Evolutionary conservation across 768 basidiomycete genomes (phyloP).

Genomic region (Galerina marginata): DNA sequence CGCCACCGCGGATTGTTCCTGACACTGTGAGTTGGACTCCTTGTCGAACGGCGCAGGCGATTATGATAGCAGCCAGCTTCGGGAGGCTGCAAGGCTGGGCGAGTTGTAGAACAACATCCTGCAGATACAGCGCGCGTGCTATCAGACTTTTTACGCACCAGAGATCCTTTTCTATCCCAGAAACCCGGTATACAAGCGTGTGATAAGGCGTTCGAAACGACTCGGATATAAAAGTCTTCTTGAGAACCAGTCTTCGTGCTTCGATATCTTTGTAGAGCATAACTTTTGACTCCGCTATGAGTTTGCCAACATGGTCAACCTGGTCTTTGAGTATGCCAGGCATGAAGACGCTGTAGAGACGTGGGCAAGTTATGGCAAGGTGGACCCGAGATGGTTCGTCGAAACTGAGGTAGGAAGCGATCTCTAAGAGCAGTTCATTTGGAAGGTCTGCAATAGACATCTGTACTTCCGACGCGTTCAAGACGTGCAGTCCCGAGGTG

Average conservation of each 20-base stretch:
- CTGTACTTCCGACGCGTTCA: background rate
- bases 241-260: too few relatives aligned
- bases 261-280: too few relatives aligned
- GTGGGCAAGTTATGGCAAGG: constrained; percentile 12
- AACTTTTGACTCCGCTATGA: background rate
- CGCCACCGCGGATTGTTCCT: background rate
- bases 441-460: constrained; percentile 6
- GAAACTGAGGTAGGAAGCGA: background rate
- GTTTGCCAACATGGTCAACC: background rate
- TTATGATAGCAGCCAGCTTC: background rate
- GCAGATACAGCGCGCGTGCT: background rate
- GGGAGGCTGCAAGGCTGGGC: background rate
- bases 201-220: too few relatives aligned
- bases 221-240: too few relatives aligned
- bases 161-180: background rate
- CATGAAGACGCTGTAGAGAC: constrained; percentile 2
- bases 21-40: background rate
- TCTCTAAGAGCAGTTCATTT: constrained; percentile 10
- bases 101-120: background rate
- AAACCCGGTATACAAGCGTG: too few relatives aligned
- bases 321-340: constrained; percentile 2
- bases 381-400: background rate
- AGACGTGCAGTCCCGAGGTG: too few relatives aligned
- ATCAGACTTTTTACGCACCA: background rate
- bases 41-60: background rate